Percentiles rank a stretch among this genome's conserved stretches.
Evolutionary conservation across 495 filamentous ascomycete species (phyloP).

Genomic region (Daldinia grandis): DNA sequence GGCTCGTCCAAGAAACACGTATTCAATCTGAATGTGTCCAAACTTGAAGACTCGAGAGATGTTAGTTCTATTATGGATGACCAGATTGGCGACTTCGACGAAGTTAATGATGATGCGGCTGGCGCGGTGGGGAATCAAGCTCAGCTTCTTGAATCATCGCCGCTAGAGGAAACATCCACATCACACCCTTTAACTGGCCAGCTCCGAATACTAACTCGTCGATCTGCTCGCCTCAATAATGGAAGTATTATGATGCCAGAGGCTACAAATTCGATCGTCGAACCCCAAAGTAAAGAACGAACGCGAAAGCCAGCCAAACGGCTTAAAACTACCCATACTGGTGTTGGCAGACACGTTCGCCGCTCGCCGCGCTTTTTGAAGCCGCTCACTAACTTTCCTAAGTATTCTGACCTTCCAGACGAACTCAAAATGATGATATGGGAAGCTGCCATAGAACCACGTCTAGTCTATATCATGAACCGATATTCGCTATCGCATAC

Average conservation of each 20-base stretch:
- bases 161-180: background rate
- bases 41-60: conserved; percentile 24
- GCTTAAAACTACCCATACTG: background rate
- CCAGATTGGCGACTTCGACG: background rate
- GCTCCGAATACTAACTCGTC: conserved; percentile 15
- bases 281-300: background rate
- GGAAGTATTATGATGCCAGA: background rate
- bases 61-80: conserved; percentile 3
- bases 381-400: conserved; percentile 40
- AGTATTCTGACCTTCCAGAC: conserved; percentile 28
- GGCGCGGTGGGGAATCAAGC: background rate
- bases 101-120: background rate
- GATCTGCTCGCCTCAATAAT: conserved; percentile 4
- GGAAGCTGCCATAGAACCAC: conserved; percentile 42
- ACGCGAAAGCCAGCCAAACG: background rate
- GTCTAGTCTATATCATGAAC: conserved; percentile 42
- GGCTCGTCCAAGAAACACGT: conserved; percentile 15
- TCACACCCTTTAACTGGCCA: conserved; percentile 14
- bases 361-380: conserved; percentile 40
- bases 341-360: conserved; percentile 3
- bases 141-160: background rate
- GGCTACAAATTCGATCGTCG: background rate
- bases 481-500: conserved; percentile 18
- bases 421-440: conserved; percentile 45
- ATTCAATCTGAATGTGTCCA: conserved; percentile 2